Base-by-base conservation (phyloP, 345 rosid species). In the Eutrema japonicum region DNA sequence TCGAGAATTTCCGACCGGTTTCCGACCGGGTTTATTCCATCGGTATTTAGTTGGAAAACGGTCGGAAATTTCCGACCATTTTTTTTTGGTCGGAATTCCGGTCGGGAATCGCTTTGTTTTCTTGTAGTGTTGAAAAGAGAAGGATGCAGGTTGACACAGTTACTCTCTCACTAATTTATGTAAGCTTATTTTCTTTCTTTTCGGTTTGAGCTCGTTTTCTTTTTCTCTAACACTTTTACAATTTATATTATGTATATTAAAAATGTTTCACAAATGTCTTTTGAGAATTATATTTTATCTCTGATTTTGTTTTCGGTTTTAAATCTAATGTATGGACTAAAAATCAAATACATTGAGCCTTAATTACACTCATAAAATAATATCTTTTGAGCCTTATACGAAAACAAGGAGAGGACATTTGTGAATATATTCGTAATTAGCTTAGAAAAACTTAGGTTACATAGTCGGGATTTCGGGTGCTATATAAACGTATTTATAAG, bases 81-180 rank as follows among this genome's bases (percentile, higher is more conserved):
- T n/a, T n/a, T n/a, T n/a, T n/a, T n/a, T n/a, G n/a, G n/a, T n/a
- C n/a, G n/a, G n/a, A n/a, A n/a, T n/a, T n/a, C n/a, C n/a, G n/a
- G n/a, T n/a, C n/a, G n/a, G n/a, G n/a, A n/a, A n/a, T n/a, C n/a
- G n/a, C n/a, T n/a, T n/a, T n/a, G n/a, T n/a, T n/a, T n/a, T n/a
- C n/a, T n/a, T n/a, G n/a, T n/a, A n/a, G n/a, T n/a, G n/a, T n/a
- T 63, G 0, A 16, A 52, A 72, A 56, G 50, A 47, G 50, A 46
- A 18, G 29, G 50, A 71, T 61, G 60, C 42, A 71, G 58, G 9
- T 48, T 42, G 12, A 57, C 43, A 43, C 33, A 32, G 35, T 12
- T 58, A 48, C 16, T 16, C 61, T 32, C 62, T 74, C 67, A 57
- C 33, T 65, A 46, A 46, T 73, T 46, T 38, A 40, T 73, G 32